Base-by-base conservation (phyloP, 495 filamentous ascomycete species). In the Parachaetomium inaequale region DNA sequence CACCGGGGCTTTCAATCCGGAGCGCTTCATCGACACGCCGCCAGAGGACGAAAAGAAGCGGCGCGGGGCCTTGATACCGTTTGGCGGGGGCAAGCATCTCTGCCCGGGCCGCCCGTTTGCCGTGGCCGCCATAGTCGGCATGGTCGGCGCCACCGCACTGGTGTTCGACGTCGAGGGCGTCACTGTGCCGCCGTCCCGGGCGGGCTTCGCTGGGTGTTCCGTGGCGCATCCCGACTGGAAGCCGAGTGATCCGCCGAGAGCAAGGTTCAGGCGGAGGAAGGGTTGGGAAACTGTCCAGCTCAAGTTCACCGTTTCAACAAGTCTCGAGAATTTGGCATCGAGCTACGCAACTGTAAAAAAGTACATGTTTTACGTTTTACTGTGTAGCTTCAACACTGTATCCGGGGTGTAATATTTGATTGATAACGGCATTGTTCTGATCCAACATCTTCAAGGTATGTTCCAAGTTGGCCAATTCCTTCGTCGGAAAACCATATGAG, bases 41-140 rank as follows among this genome's bases (percentile, higher is more conserved):
- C 42, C 65, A 7, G 65, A 70, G 42, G 47, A 59, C 1, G 63
- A 70, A 43, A 67, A 68, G 8, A 66, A 59, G 25, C 42, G 38
- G 36, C 56, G 47, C 6, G 34, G 43, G 19, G 70, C 73, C 0
- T 76, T 72, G 40, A 61, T 74, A 6, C 74, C 74, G 7, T 82
- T 82, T 59, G 78, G 80, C 15, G 80, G 78, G 5, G 79, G 79
- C 8, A 67, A 62, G 52, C 68, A 72, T 17, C 34, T 81, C 23
- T 82, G 80, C 63, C 80, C 80, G 1, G 80, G 80, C 0, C 61
- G 77, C 7, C 63, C 71, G 53, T 80, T 81, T 63, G 80, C 80
- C 7, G 64, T 68, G 19, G 71, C 71, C 8, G 78, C 80, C 64
- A 76, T 76, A 43, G 46, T 74, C 29, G 68, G 71, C 8, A 60